Percentiles rank a stretch among this genome's conserved stretches.
These are phyloP conservation scores for Monilinia vaccinii-corymbosi DNA, from an alignment of 2,329 filamentous ascomycete genomes.

Conservation along the genomic window DNA sequence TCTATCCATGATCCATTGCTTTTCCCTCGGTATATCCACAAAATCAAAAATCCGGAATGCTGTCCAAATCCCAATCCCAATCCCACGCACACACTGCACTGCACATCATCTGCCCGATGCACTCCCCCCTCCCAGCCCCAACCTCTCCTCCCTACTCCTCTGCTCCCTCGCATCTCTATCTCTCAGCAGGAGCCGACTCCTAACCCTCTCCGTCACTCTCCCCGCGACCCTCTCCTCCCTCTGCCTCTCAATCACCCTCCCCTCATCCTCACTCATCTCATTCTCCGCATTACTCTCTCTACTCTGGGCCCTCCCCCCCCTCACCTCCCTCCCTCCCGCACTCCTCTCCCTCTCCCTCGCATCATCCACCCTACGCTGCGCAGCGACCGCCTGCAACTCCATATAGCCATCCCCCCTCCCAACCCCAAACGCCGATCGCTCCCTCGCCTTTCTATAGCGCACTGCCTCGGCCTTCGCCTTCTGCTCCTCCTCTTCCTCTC, in stretches of 20 bases:
- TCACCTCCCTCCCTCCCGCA: not conserved
- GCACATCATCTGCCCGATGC: not conserved
- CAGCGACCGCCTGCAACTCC: conserved; percentile 2
- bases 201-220: conserved; percentile 17
- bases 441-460: not conserved
- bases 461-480: not conserved
- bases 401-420: not conserved
- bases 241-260: conserved; percentile 10
- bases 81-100: not conserved
- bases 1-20: not conserved
- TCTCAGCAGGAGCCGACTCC: conserved; percentile 15
- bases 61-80: no score
- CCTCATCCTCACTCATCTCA: conserved; percentile 10
- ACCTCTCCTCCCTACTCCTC: conserved; percentile 29
- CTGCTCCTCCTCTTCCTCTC: conserved; percentile 12
- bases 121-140: conserved; percentile 25
- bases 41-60: not conserved
- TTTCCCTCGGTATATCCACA: not conserved
- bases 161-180: conserved; percentile 23
- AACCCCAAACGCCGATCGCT: not conserved
- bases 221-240: not conserved
- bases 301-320: not conserved
- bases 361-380: conserved; percentile 12
- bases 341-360: not conserved
- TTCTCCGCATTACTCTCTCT: not conserved